phyloP scores from a whole-genome alignment of 306 rosid genomes.

The Prunus campanulata region DNA sequence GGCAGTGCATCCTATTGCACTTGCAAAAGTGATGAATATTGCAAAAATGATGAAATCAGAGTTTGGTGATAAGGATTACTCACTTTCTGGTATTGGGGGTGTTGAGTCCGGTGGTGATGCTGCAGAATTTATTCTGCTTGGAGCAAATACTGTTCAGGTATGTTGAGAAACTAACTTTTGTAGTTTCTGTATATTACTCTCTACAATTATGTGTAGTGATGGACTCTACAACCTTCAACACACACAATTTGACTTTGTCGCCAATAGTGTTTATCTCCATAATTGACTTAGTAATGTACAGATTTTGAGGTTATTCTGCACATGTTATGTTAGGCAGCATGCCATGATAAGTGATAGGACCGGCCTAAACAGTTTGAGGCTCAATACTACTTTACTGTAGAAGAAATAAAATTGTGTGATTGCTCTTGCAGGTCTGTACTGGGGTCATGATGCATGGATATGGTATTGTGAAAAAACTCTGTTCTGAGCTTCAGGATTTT shows the following conservation, averaged over 20 bases:
- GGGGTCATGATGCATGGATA: slow-evolving; percentile 99
- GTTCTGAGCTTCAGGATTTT: slow-evolving; percentile 77
- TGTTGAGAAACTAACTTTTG: slow-evolving; percentile 6
- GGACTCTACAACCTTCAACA: background rate
- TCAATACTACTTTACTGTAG: background rate
- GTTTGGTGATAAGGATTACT: slow-evolving; percentile 53
- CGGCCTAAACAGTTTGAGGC: background rate
- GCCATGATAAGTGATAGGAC: background rate
- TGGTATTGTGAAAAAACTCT: slow-evolving; percentile 85
- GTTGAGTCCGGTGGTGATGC: slow-evolving; percentile 94
- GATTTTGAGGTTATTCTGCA: background rate
- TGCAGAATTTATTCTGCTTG: slow-evolving; percentile 93
- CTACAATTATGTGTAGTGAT: too few species aligned
- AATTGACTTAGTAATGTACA: background rate
- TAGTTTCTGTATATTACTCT: background rate
- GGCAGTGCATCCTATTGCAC: slow-evolving; percentile 98
- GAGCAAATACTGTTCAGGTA: slow-evolving; percentile 96
- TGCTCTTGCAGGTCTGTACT: slow-evolving; percentile 68
- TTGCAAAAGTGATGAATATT: slow-evolving; percentile 90
- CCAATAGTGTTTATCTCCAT: background rate
- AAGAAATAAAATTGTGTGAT: background rate
- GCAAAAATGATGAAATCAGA: slow-evolving; percentile 86
- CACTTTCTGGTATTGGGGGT: slow-evolving; percentile 94
- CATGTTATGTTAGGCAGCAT: background rate
- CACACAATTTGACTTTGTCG: background rate